Evolutionary conservation across 495 filamentous ascomycete species (phyloP), one percentile per base, ranked within the genome.

Genomic region (Neurospora sp.): DNA sequence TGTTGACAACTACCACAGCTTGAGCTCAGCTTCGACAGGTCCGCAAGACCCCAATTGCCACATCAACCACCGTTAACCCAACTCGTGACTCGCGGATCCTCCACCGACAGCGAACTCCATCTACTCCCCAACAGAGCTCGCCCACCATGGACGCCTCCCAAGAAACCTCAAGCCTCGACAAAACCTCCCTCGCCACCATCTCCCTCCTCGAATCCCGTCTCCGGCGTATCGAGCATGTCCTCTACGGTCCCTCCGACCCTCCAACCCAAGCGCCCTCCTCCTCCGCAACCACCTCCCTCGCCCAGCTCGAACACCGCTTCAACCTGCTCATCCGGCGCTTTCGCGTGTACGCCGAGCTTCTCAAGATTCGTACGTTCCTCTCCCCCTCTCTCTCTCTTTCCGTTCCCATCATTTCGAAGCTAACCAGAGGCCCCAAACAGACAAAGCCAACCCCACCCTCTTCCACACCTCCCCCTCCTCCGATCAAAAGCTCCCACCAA

Each of bases 201-300:
- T 89, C 91, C 41, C 85, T 93, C 69, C 90, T 97, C 5, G 91
- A 94, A 76, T 83, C 84, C n/a, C 91, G 94, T 44, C 86, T 97
- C 40, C 84, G 86, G 68, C 87, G 91, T 37, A 83, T 96, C 68
- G 89, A 93, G 74, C 94, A 91, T 81, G 84, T 91, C 40, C 84
- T 97, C 68, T 89, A 89, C 74, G 93, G 93, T 3, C 73, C 79
- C 22, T 75, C 79, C 0, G 44, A 75, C 78, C 83, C 78, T 38
- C 75, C 76, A 44, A 80, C 80, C 16, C 73, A 75, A 40, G 75
- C 79, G 80, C 84, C 86, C 76, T 79, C 74, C 75, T 80, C 74
- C 53, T 82, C 81, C 73, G 86, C 80, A 1, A 81, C 84, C 16
- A 81, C 85, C 38, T 88, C 89, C 14, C 84, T 97, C 10, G 85